Conservation (phyloP, 2,329 filamentous ascomycete genomes). For the Colletotrichum sp. region DNA sequence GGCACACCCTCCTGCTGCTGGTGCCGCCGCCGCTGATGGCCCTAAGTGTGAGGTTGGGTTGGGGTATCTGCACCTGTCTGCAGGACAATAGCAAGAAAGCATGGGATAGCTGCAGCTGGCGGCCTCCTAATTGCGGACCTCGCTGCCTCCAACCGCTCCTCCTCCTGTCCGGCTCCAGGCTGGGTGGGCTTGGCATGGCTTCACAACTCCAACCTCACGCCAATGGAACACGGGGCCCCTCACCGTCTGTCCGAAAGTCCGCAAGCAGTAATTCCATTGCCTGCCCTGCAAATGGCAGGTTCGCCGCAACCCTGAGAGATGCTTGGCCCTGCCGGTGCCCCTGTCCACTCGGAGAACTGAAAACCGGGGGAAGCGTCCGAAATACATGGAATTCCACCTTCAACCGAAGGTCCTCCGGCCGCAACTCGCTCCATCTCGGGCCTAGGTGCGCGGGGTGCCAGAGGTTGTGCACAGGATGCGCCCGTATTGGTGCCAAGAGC, state of each 20-base stretch:
- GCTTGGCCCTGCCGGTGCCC: constrained; percentile 13
- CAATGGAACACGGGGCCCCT: neutral
- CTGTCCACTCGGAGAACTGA: constrained; percentile 5
- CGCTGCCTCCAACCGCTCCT: neutral
- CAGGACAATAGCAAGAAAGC: neutral
- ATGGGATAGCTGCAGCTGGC: constrained; percentile 17
- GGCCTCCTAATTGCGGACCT: constrained; percentile 21
- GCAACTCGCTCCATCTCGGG: constrained; percentile 9
- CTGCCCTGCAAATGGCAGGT: constrained; percentile 6
- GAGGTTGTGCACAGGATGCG: neutral
- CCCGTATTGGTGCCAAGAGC: constrained; percentile 18
- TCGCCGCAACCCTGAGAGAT: neutral
- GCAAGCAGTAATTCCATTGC: constrained; percentile 5
- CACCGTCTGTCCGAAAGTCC: constrained; percentile 4
- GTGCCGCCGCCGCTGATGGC: neutral
- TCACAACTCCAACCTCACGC: neutral
- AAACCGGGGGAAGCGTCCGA: constrained; percentile 10
- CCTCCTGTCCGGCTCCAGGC: neutral
- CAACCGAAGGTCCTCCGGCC: neutral
- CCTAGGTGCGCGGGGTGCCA: neutral
- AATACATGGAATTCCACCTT: neutral
- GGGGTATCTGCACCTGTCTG: constrained; percentile 16
- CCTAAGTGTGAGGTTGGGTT: constrained; percentile 6
- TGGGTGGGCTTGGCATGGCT: neutral
- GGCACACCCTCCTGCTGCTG: neutral